phyloP scores from a whole-genome alignment of 1,284 basidiomycete species.

The Athelia psychrophila region DNA sequence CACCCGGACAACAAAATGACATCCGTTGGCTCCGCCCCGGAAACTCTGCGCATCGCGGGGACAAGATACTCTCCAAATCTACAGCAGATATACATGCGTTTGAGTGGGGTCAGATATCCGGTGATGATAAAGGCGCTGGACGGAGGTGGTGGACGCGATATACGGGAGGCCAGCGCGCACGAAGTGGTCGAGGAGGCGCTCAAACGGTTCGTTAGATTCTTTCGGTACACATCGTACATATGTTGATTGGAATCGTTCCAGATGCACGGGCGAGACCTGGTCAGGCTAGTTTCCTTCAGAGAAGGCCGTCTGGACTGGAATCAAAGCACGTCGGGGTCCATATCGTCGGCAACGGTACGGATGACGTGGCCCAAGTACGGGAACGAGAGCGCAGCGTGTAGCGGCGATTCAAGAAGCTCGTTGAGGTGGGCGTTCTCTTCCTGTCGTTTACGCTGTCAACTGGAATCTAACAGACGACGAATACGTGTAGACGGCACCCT shows the following conservation, averaged over 20 bases:
- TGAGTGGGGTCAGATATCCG: conserved; percentile 48
- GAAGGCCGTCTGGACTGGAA: conserved; percentile 49
- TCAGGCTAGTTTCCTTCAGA: conserved; percentile 61
- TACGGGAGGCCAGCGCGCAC: conserved; percentile 52
- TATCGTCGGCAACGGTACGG: conserved; percentile 65
- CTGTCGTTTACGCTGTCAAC: conserved; percentile 25
- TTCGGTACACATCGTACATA: conserved; percentile 42
- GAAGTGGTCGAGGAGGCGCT: conserved; percentile 32
- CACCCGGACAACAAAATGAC: no score
- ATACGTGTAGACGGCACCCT: not conserved
- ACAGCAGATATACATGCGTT: conserved; percentile 41
- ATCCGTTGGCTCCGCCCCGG: no score
- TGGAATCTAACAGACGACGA: not conserved
- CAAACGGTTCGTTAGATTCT: conserved; percentile 31
- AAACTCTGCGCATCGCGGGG: no score
- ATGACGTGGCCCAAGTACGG: conserved; percentile 58
- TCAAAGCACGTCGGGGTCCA: conserved; percentile 71
- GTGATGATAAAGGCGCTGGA: conserved; percentile 70
- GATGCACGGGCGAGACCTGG: conserved; percentile 42
- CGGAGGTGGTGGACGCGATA: conserved; percentile 73
- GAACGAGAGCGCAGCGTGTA: conserved; percentile 74
- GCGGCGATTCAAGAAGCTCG: conserved; percentile 71
- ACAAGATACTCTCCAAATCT: no score
- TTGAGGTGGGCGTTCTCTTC: conserved; percentile 55
- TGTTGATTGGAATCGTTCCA: not conserved